Percentiles rank a stretch among this genome's conserved stretches.
Evolutionary conservation across 495 filamentous ascomycete genomes (phyloP).

Genomic region (Aspergillus incahuasiensis): DNA sequence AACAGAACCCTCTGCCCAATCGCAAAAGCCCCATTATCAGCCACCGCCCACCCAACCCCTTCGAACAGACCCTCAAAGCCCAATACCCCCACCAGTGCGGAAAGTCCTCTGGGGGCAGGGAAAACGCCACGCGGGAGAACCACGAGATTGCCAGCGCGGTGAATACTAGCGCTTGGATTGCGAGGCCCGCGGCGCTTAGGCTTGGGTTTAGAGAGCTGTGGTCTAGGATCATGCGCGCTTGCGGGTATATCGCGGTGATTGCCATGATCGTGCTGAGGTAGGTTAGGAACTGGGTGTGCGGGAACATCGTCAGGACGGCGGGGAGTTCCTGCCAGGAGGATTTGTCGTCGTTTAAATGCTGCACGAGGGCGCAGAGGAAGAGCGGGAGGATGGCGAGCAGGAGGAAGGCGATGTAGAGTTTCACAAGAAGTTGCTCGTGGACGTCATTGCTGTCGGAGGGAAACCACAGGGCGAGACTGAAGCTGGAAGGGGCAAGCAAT

Average conservation of each 20-base stretch:
- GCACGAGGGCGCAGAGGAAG: constrained; percentile 1
- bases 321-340: neutral
- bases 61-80: neutral
- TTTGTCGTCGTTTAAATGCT: neutral
- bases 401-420: constrained; percentile 1
- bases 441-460: neutral
- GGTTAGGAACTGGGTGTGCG: constrained; percentile 2
- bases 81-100: neutral
- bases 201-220: neutral
- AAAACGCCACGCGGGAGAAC: constrained; percentile 6
- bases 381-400: constrained; percentile 5
- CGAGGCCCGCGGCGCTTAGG: constrained; percentile 2
- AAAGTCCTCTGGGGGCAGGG: neutral
- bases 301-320: neutral
- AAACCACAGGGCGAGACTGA: constrained; percentile 3
- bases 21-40: neutral
- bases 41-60: neutral
- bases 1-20: neutral
- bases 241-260: neutral
- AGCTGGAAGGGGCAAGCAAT: neutral
- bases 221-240: neutral
- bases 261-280: constrained; percentile 1
- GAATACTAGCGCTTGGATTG: constrained; percentile 2
- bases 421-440: neutral
- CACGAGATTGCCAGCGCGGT: neutral